Evolutionary conservation across 768 basidiomycete species (phyloP).

Genomic region (Clitopilus hobsonii): DNA sequence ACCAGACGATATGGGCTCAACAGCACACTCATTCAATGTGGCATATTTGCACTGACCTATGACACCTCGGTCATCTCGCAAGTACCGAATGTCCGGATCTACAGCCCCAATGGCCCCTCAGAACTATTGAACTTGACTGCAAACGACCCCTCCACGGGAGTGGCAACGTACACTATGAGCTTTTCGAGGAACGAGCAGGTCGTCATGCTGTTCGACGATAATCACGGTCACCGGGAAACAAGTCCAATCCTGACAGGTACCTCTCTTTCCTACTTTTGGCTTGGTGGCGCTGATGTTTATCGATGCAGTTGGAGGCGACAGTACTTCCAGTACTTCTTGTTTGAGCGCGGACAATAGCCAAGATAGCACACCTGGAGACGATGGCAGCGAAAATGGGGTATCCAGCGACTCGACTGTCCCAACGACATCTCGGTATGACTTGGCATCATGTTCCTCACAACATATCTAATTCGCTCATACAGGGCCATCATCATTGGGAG

Average conservation of each 20-base stretch:
- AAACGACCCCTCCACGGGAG: slow-evolving; percentile 23
- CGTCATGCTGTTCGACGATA: slow-evolving; percentile 41
- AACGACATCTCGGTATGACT: slow-evolving; percentile 13
- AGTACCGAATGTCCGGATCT: slow-evolving; percentile 33
- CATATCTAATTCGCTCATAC: neutral
- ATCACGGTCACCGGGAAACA: slow-evolving; percentile 31
- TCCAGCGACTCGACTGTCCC: neutral
- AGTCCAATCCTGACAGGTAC: slow-evolving; percentile 37
- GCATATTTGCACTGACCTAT: slow-evolving; percentile 40
- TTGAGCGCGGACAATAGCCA: neutral
- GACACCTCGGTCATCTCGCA: slow-evolving; percentile 22
- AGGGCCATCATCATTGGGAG: slow-evolving; percentile 45
- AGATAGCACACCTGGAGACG: neutral
- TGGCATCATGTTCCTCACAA: neutral
- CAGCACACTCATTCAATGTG: slow-evolving; percentile 39
- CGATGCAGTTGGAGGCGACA: slow-evolving; percentile 26
- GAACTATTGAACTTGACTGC: slow-evolving; percentile 20
- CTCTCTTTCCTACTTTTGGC: slow-evolving; percentile 8
- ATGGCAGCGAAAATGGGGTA: neutral
- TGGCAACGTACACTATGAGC: slow-evolving; percentile 38
- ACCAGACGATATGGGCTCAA: slow-evolving; percentile 27
- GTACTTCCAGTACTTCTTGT: slow-evolving; percentile 4
- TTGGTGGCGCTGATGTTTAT: neutral
- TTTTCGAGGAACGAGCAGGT: slow-evolving; percentile 30
- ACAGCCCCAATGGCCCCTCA: slow-evolving; percentile 28